Evolutionary conservation across 2,329 filamentous ascomycete species (phyloP).

Genomic region (Curvularia spicifera): DNA sequence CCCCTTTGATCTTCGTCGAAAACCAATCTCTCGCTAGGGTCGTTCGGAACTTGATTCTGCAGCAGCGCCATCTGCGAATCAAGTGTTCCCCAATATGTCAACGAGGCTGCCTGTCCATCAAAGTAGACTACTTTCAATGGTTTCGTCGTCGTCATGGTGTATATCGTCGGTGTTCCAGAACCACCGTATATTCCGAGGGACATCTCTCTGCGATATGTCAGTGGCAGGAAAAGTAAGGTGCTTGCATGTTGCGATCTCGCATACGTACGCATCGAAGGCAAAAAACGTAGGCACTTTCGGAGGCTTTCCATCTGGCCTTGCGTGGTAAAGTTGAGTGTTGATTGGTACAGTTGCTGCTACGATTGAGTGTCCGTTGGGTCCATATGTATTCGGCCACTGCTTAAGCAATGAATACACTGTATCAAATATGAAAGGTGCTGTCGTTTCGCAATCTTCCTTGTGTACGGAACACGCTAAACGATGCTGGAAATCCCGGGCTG

Average conservation of each 20-base stretch:
- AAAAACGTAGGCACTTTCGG: not conserved
- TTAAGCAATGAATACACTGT: not conserved
- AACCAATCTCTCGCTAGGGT: not conserved
- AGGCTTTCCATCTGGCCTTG: not conserved
- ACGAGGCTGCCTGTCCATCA: not conserved
- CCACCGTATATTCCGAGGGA: not conserved
- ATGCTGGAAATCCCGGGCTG: not conserved
- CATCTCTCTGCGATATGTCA: not conserved
- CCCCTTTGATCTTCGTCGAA: not conserved
- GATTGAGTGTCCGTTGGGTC: not conserved
- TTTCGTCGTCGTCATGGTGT: not conserved
- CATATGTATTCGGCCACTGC: not conserved
- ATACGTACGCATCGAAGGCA: not conserved
- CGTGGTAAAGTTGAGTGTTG: not conserved
- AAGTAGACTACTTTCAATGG: not conserved
- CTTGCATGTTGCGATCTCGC: not conserved
- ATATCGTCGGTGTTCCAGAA: not conserved
- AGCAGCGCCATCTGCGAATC: not conserved
- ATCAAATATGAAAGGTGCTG: not conserved
- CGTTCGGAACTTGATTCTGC: not conserved
- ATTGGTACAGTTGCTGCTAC: not conserved
- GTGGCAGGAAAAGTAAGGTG: not conserved
- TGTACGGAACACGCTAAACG: not conserved
- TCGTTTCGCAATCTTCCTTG: not conserved
- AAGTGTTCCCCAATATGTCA: not conserved